Base-by-base conservation (phyloP, 768 basidiomycete species). In the Boletellus ananiceps region DNA sequence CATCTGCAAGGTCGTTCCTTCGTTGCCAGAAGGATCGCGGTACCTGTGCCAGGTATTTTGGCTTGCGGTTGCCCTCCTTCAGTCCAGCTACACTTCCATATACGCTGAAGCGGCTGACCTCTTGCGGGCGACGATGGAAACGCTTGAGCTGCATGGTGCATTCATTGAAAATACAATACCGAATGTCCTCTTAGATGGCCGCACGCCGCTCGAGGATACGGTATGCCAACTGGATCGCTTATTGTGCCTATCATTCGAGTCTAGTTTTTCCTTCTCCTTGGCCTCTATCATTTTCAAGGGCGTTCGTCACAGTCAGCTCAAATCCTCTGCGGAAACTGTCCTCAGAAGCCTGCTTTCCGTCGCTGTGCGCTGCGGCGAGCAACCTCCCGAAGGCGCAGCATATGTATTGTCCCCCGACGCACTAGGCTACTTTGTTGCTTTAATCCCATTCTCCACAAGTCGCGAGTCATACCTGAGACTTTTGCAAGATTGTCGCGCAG, bases 231-330 rank as follows among this genome's bases (percentile, higher is more conserved):
- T 95, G 27, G 92, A 94, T 55, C 76, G 80, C 33, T 67, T 85
- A 37, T 71, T 89, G 14, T 80, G 81, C 34, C 69, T 95, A 23
- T 88, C 86, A 0, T 94, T 93, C 69, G 84, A 87, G 33, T 67
- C 70, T 19, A 85, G 74, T 63, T 87, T 92, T 68, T 88, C 88
- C 7, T 90, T 94, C 67, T 83, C 87, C 12, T 68, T 96, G 16
- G 83, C 90, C 1, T 75, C 88, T 0, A 78, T 91, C 55, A 80
- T 95, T 40, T 89, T 93, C 77, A 93, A 93, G 62, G 92, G 91
- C 35, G 69, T 93, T 47, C 81, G 92, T 21, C 82, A 84, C 56
- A 74, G 81, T 2, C 72, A 75, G 3, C 75, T 90, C 55, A 79
- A 71, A 44, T 79, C 81, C 7, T 74, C 80, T 12, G 83, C 86